A percentile compares a stretch with the other conserved stretches of the same genome.
Conservation (phyloP, 2,329 filamentous ascomycete species). For the Neofusicoccum laricinum region DNA sequence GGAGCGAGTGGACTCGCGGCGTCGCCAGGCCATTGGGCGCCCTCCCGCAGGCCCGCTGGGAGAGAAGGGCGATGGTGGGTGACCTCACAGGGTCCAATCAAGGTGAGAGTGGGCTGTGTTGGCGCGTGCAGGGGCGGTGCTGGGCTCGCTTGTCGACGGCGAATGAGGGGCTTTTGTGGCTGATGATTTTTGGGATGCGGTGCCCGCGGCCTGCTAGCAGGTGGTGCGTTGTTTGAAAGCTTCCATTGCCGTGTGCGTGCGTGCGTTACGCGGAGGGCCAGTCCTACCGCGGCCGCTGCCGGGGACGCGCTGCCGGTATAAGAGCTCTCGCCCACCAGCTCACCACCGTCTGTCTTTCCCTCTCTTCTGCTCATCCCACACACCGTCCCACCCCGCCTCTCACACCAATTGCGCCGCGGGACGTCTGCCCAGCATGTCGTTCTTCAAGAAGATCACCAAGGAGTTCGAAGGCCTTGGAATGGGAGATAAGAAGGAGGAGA, state of each 20-base stretch:
- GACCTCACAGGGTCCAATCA: neutral
- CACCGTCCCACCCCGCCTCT: neutral
- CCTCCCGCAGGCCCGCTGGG: neutral
- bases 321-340: neutral
- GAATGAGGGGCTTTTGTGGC: conserved; percentile 3
- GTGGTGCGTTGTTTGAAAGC: neutral
- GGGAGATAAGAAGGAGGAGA: conserved; percentile 29
- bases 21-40: neutral
- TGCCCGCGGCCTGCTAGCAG: neutral
- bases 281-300: neutral
- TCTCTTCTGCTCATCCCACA: neutral
- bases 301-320: neutral
- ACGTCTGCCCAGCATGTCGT: conserved; percentile 35
- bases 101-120: neutral
- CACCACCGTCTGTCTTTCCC: neutral
- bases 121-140: conserved; percentile 10
- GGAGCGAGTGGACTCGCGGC: neutral
- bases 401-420: neutral
- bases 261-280: conserved; percentile 4
- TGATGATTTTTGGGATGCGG: neutral
- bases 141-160: neutral
- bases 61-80: neutral
- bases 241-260: conserved; percentile 10
- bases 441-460: conserved; percentile 47
- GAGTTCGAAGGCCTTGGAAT: conserved; percentile 42